phyloP scores from a whole-genome alignment of 2,329 filamentous ascomycete species.

The Sclerotinia nivalis region DNA sequence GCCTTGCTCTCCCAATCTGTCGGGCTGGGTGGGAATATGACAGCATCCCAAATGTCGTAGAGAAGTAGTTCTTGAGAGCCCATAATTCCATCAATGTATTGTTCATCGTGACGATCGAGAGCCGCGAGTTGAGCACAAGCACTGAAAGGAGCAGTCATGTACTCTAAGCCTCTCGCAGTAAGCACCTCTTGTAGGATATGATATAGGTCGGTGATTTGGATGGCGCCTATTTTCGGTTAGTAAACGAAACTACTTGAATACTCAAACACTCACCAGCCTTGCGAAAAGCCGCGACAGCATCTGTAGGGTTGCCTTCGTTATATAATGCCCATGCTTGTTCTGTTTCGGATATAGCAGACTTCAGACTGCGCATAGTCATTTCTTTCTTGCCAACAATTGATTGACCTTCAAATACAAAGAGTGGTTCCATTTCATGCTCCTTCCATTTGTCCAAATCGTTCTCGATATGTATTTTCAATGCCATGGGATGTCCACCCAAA shows the following conservation, averaged over 20 bases:
- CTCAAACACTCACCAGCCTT: constrained; percentile 63
- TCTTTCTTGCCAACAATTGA: constrained; percentile 76
- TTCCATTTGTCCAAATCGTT: constrained; percentile 74
- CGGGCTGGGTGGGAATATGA: constrained; percentile 65
- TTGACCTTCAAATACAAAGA: constrained; percentile 92
- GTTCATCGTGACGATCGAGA: constrained; percentile 66
- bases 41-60: constrained; percentile 76
- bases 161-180: constrained; percentile 66
- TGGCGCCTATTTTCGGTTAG: constrained; percentile 59
- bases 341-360: constrained; percentile 67
- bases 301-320: constrained; percentile 73
- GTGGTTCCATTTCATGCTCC: constrained; percentile 67
- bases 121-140: constrained; percentile 86
- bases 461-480: constrained; percentile 73
- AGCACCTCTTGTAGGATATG: constrained; percentile 76
- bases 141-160: constrained; percentile 82
- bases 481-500: constrained; percentile 82
- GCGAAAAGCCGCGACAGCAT: constrained; percentile 85
- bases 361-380: constrained; percentile 62
- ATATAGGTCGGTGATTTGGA: constrained; percentile 70
- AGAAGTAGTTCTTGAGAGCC: constrained; percentile 82
- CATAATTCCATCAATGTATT: constrained; percentile 74
- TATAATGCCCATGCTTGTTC: constrained; percentile 86
- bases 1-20: constrained; percentile 67
- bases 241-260: constrained; percentile 17